These are phyloP conservation scores for Coriolopsis trogii DNA, from an alignment of 1,284 basidiomycete species.

Conservation along the genomic window DNA sequence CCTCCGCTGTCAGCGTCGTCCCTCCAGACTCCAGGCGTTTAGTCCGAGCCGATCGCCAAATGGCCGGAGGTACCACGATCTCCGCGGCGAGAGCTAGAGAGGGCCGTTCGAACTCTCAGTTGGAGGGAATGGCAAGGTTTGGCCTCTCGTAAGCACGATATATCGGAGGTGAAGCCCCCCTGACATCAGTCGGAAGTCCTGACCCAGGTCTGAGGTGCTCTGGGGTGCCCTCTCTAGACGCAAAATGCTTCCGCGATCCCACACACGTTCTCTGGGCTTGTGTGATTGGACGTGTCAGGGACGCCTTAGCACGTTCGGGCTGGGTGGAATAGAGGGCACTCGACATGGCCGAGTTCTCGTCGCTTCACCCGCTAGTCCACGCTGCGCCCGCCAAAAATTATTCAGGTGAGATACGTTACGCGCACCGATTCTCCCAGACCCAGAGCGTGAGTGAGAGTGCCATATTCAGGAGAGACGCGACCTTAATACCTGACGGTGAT, in stretches of 20 bases:
- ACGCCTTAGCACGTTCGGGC: slow-evolving; percentile 4
- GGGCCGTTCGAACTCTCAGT: slow-evolving; percentile 10
- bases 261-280: not conserved
- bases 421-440: not conserved
- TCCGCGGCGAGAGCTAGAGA: slow-evolving; percentile 21
- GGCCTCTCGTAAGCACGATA: slow-evolving; percentile 7
- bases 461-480: not conserved
- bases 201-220: slow-evolving; percentile 4
- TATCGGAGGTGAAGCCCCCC: slow-evolving; percentile 21
- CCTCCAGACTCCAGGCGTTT: not conserved
- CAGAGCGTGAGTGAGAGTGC: slow-evolving; percentile 8
- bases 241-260: slow-evolving; percentile 18
- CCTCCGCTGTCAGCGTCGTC: not conserved
- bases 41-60: not conserved
- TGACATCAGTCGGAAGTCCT: slow-evolving; percentile 18
- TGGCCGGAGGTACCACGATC: slow-evolving; percentile 9
- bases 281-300: slow-evolving; percentile 5
- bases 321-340: too few species aligned
- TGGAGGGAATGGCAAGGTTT: slow-evolving; percentile 14
- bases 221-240: slow-evolving; percentile 1
- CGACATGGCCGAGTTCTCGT: too few species aligned
- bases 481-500: slow-evolving; percentile 4
- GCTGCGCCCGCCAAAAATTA: not conserved
- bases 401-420: not conserved
- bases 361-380: not conserved